A percentile compares a stretch with the other conserved stretches of the same genome.
Evolutionary conservation across 495 filamentous ascomycete genomes (phyloP).

Genomic region (Immersiella caudata): DNA sequence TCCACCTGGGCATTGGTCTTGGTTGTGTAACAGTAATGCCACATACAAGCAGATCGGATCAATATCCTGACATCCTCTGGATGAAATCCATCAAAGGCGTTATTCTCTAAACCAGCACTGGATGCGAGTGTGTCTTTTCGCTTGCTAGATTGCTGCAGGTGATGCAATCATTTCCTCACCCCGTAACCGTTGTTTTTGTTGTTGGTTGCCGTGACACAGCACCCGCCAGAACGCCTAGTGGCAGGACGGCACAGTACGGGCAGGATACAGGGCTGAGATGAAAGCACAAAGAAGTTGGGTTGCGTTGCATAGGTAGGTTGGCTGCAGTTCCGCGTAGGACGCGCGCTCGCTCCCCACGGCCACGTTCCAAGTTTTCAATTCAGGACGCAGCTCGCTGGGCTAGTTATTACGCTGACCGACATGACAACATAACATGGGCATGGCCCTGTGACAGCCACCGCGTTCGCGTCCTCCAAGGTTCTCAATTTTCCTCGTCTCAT

Average conservation of each 20-base stretch:
- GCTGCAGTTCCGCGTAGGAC: neutral
- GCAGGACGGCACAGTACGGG: neutral
- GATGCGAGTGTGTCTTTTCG: neutral
- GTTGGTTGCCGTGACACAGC: neutral
- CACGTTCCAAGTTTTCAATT: constrained; percentile 7
- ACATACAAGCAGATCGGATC: neutral
- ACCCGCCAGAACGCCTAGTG: neutral
- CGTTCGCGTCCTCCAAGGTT: constrained; percentile 1
- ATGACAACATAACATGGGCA: neutral
- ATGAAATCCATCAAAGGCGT: neutral
- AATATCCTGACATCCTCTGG: neutral
- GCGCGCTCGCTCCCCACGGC: neutral
- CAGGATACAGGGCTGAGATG: neutral
- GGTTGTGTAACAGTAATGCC: constrained; percentile 14
- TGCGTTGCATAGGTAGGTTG: neutral
- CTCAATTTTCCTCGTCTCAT: neutral
- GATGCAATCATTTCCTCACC: neutral
- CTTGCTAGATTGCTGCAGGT: constrained; percentile 1
- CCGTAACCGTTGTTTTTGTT: neutral
- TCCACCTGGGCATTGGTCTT: neutral
- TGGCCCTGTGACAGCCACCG: neutral
- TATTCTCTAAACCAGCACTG: neutral
- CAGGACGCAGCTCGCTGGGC: neutral
- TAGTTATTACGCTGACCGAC: constrained; percentile 8
- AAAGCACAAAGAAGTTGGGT: neutral